Base-by-base conservation (phyloP, 2,329 filamentous ascomycete genomes). In the Ophiosphaerella korrae region DNA sequence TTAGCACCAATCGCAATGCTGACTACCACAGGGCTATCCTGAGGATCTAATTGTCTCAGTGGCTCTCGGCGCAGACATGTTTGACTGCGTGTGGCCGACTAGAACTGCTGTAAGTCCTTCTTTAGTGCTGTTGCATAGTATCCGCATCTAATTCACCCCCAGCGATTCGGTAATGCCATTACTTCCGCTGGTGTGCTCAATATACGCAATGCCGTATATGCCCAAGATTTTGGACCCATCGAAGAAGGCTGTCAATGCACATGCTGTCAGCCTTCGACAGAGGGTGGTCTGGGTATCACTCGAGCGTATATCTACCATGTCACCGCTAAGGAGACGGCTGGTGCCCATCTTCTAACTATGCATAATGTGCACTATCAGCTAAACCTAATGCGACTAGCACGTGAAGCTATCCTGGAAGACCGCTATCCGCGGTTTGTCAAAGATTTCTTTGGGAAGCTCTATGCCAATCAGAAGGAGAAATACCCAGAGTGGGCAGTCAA, bases 21-120 rank as follows among this genome's bases (percentile, higher is more conserved):
- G n/a, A 72, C 69, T 42, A 61, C 46, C 11, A 23, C 45, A 84
- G 82, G 92, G 94, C 11, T 99, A 97, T 73, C 94, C 94, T 1
- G 94, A 97, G 77, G 94, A 99, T 68, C 80, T 99, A 48, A 84
- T 99, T 2, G 92, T 99, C 34, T 95, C 91, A 45, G 87, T 97
- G 3, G 94, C 94, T 1, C 82, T 99, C 0, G 94, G 94, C 3
- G 94, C 94, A 42, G 94, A 99, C 75, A 99, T 99, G 94, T 99
- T 99, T 71, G 94, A 99, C 76, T 99, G 95, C 70, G 94, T 99
- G 6, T 99, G 94, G 94, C 95, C 94, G 1, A 97, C 94, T 4
- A 83, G 94, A 46, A 99, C 94, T 32, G 94, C 94, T 7, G 83
- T 85, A 75, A 70, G 80, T 32, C 37, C 12, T 29, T 23, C 26